phyloP scores from a whole-genome alignment of 345 rosid species.

The Geranium brycei region DNA sequence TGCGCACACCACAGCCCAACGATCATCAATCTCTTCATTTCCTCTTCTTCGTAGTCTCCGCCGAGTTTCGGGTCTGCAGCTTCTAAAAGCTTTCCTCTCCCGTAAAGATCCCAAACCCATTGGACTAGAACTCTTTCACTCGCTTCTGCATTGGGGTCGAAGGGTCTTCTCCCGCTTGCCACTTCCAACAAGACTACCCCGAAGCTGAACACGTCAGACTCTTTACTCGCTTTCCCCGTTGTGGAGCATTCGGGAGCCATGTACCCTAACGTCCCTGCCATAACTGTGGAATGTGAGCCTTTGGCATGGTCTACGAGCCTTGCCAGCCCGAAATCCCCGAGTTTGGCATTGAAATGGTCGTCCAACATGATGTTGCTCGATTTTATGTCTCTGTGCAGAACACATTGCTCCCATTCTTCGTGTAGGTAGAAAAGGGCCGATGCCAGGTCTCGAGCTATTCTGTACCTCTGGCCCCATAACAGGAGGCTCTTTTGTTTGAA shows the following conservation, averaged over 20 bases:
- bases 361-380: conserved; percentile 22
- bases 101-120: conserved; percentile 8
- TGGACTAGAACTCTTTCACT: neutral
- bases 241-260: conserved; percentile 21
- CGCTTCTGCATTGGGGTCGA: neutral
- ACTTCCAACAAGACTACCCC: conserved; percentile 25
- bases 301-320: conserved; percentile 18
- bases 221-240: conserved; percentile 16
- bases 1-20: too few species aligned
- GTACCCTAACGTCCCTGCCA: conserved; percentile 18
- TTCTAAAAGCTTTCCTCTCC: too few species aligned
- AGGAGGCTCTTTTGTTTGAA: conserved; percentile 7
- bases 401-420: conserved; percentile 23
- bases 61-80: too few species aligned
- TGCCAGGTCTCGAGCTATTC: conserved; percentile 16
- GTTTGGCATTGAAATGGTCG: conserved; percentile 18
- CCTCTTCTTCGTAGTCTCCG: too few species aligned
- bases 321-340: conserved; percentile 23
- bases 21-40: too few species aligned
- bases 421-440: conserved; percentile 20
- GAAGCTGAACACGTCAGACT: conserved; percentile 27
- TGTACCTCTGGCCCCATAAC: conserved; percentile 14
- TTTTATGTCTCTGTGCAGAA: conserved; percentile 28
- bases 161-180: conserved; percentile 13
- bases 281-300: conserved; percentile 15